Conservation (phyloP, 139 green algal species). For the Marvania coccoides region DNA sequence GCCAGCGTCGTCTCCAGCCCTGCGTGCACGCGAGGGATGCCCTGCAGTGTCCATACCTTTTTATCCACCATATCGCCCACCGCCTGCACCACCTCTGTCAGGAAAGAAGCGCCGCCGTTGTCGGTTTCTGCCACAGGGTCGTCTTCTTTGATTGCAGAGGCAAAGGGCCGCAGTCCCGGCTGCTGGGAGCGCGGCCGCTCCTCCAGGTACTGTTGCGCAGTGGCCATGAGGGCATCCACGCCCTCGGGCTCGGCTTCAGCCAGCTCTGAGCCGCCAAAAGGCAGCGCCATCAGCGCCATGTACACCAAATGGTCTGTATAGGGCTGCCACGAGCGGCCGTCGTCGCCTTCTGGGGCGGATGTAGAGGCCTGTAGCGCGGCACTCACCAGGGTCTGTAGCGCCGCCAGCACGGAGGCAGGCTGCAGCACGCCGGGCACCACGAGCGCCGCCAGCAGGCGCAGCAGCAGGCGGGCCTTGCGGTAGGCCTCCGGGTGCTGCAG, state of each 20-base stretch:
- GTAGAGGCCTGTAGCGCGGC: slow-evolving; percentile 9
- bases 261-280: slow-evolving; percentile 59
- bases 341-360: slow-evolving; percentile 8
- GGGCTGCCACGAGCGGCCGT: slow-evolving; percentile 58
- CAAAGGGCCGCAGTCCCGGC: slow-evolving; percentile 43
- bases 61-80: slow-evolving; percentile 32
- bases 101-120: slow-evolving; percentile 62
- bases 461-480: slow-evolving; percentile 45
- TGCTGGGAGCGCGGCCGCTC: slow-evolving; percentile 25
- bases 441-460: slow-evolving; percentile 58
- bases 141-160: slow-evolving; percentile 13
- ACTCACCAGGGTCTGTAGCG: slow-evolving; percentile 41
- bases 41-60: slow-evolving; percentile 29
- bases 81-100: slow-evolving; percentile 44
- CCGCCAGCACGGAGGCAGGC: slow-evolving; percentile 24
- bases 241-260: slow-evolving; percentile 25
- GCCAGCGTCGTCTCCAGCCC: slow-evolving; percentile 34
- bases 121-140: slow-evolving; percentile 41
- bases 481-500: slow-evolving; percentile 16
- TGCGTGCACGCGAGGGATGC: slow-evolving; percentile 24
- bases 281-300: slow-evolving; percentile 49
- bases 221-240: slow-evolving; percentile 16
- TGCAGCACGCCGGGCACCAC: slow-evolving; percentile 43
- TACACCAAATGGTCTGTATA: slow-evolving; percentile 67
- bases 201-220: slow-evolving; percentile 51